A percentile compares a stretch with the other conserved stretches of the same genome.
Conservation (phyloP, 1,139 yeast species). For the Maudiozyma humilis region DNA sequence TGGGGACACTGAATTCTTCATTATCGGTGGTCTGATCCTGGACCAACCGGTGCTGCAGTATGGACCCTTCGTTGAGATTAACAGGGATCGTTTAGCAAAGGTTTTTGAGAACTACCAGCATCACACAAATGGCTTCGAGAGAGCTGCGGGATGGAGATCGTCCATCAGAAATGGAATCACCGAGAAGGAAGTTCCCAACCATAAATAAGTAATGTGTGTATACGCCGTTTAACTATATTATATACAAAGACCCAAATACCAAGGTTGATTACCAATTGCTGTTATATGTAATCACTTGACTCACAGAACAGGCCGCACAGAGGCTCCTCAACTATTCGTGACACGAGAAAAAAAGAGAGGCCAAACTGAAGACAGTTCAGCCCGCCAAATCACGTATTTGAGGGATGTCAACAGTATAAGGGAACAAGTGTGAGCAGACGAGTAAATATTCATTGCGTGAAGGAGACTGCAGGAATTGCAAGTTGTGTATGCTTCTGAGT, state of each 20-base stretch:
- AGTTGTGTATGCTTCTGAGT: too few species aligned
- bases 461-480: too few species aligned
- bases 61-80: constrained; percentile 62
- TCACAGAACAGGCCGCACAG: too few species aligned
- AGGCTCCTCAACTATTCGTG: too few species aligned
- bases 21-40: constrained; percentile 70
- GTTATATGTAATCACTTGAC: too few species aligned
- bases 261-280: too few species aligned
- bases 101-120: constrained; percentile 66
- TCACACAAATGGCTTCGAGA: constrained; percentile 67
- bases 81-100: constrained; percentile 51
- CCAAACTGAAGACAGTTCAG: too few species aligned
- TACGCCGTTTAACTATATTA: neutral
- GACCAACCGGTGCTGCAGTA: constrained; percentile 77
- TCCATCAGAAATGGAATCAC: constrained; percentile 54
- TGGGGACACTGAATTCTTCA: constrained; percentile 40
- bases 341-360: too few species aligned
- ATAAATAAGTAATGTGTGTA: neutral
- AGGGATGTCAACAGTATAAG: too few species aligned
- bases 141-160: constrained; percentile 58
- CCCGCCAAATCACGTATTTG: too few species aligned
- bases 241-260: neutral
- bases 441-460: too few species aligned
- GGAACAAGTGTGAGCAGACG: too few species aligned
- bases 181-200: constrained; percentile 8